phyloP scores from a whole-genome alignment of 345 rosid genomes.

The Linum lewisii region DNA sequence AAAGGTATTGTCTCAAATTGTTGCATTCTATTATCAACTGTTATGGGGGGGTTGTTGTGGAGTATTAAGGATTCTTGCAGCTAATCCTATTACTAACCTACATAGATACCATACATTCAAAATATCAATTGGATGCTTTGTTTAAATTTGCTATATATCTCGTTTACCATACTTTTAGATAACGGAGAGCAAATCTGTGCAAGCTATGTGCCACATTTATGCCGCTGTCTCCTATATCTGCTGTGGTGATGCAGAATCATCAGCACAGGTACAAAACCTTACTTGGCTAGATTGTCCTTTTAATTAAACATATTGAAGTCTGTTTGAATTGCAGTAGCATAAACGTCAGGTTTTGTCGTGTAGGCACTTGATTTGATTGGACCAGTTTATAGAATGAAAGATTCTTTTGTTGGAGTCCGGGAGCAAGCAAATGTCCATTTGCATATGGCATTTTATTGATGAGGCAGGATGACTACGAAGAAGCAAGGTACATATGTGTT shows the following conservation, averaged over 20 bases:
- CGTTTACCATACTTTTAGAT: constrained; percentile 35
- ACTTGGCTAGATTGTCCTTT: background rate
- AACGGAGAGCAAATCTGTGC: constrained; percentile 82
- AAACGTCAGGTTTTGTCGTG: constrained; percentile 11
- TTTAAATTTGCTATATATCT: background rate
- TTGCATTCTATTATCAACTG: no score
- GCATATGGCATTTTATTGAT: constrained; percentile 87
- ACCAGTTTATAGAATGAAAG: constrained; percentile 68
- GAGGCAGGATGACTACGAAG: constrained; percentile 90
- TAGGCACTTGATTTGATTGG: constrained; percentile 94
- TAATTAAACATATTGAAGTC: background rate
- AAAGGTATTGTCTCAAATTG: constrained; percentile 38
- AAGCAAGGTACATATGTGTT: constrained; percentile 53
- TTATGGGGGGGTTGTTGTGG: no score
- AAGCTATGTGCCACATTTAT: constrained; percentile 85
- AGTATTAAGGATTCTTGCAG: no score
- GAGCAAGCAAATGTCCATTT: constrained; percentile 91
- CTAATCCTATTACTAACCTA: background rate
- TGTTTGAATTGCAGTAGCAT: background rate
- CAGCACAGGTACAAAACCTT: constrained; percentile 53
- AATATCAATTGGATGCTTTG: background rate
- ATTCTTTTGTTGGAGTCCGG: constrained; percentile 73
- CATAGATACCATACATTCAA: background rate
- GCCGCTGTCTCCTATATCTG: constrained; percentile 92
- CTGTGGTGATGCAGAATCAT: constrained; percentile 88